Evolutionary conservation across 306 rosid genomes (phyloP).

Genomic region (Luffa aegyptiaca): DNA sequence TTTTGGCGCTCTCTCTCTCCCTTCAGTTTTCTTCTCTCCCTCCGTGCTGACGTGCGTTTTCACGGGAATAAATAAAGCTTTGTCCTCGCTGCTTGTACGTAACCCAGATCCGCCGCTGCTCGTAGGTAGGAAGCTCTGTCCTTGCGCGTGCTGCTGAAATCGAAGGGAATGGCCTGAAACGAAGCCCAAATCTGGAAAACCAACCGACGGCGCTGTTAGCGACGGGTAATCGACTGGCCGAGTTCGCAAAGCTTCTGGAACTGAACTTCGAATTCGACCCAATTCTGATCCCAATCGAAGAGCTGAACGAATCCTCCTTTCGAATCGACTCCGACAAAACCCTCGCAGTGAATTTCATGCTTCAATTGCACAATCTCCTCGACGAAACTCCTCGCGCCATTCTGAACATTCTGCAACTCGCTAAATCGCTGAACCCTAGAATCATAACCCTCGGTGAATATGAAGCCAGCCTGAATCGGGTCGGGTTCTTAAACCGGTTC

Average conservation of each 20-base stretch:
- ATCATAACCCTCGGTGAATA: constrained; percentile 82
- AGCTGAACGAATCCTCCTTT: constrained; percentile 50
- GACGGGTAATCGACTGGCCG: constrained; percentile 63
- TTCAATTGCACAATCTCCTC: constrained; percentile 65
- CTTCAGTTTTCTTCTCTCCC: no score
- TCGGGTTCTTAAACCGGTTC: constrained; percentile 45
- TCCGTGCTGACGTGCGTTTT: no score
- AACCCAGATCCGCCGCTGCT: no score
- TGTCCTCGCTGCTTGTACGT: no score
- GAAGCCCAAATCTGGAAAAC: no score
- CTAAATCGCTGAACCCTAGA: constrained; percentile 61
- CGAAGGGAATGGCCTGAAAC: no score
- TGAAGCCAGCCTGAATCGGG: constrained; percentile 59
- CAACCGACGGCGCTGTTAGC: constrained; percentile 55
- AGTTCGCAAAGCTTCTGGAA: constrained; percentile 65
- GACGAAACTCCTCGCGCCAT: constrained; percentile 52
- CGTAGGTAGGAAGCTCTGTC: no score
- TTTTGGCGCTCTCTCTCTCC: no score
- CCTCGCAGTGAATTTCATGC: constrained; percentile 87
- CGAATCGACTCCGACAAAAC: constrained; percentile 44
- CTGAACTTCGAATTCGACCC: constrained; percentile 67
- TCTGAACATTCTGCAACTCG: constrained; percentile 44
- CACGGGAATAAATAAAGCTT: no score
- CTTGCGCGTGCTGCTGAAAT: no score
- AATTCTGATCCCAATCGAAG: constrained; percentile 50